A percentile compares a stretch with the other conserved stretches of the same genome.
Evolutionary conservation across 169 alveolate genomes (phyloP).

Genomic region (Plasmodium relictum): DNA sequence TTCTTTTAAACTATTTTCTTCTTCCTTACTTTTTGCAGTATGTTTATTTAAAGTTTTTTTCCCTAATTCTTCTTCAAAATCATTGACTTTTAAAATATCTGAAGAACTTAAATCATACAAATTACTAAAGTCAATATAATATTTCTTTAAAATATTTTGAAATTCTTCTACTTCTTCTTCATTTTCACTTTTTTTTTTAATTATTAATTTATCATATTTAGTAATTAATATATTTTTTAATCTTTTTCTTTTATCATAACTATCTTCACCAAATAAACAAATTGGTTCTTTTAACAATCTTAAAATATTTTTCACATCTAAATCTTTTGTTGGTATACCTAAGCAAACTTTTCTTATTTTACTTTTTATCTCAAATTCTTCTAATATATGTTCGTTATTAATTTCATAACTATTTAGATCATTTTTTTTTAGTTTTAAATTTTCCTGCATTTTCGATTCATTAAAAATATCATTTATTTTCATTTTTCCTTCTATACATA

Average conservation of each 20-base stretch:
- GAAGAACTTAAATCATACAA: constrained; percentile 79
- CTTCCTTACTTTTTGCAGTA: background rate
- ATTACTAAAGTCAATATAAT: constrained; percentile 85
- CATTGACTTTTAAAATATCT: constrained; percentile 63
- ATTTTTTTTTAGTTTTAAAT: constrained; percentile 52
- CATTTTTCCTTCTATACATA: constrained; percentile 19
- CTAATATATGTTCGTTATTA: constrained; percentile 69
- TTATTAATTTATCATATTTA: constrained; percentile 81
- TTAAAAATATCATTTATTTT: constrained; percentile 54
- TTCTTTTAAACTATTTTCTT: constrained; percentile 34
- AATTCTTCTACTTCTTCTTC: constrained; percentile 85
- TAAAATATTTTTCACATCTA: constrained; percentile 80
- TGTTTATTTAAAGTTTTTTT: constrained; percentile 60
- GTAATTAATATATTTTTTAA: constrained; percentile 80
- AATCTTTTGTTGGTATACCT: constrained; percentile 85
- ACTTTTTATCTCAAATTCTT: constrained; percentile 84
- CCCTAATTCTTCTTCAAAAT: constrained; percentile 65
- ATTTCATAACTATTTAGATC: constrained; percentile 67
- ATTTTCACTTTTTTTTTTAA: constrained; percentile 67
- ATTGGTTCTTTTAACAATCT: constrained; percentile 86
- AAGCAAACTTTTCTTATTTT: constrained; percentile 81
- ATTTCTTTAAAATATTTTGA: constrained; percentile 80
- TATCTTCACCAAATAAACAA: constrained; percentile 86
- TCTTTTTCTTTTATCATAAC: constrained; percentile 85
- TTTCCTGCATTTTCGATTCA: constrained; percentile 49